Base-by-base conservation (phyloP, 176 grass and related monocot species). In the Dactylis glomerata region DNA sequence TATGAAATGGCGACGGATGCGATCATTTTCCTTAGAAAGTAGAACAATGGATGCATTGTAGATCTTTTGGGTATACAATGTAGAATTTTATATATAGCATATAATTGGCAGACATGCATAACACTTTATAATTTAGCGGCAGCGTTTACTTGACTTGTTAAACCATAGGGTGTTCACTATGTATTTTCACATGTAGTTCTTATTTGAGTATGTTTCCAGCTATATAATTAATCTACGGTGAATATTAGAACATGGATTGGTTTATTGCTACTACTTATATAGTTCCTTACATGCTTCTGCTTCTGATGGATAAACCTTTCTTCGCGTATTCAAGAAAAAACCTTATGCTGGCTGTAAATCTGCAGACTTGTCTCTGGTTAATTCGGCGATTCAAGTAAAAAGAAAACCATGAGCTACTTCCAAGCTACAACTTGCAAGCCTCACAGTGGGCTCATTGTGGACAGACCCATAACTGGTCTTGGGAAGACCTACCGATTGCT, bases 341-440 rank as follows among this genome's bases (percentile, higher is more conserved):
- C 52, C n/a, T 84, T 71, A 77, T 31, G 51, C 13, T 82, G 37
- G 24, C 71, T 86, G 44, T 65, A 41, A 70, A 68, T 77, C 22
- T 83, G 75, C 84, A 90, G 79, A 8, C 40, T 83, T 64, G 68
- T 59, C 4, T 75, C 47, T 69, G 62, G 59, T 68, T 52, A 40
- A 67, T 79, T 75, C 62, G 14, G 78, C n/a, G 37, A 34, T 89
- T 87, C 64, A 92, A 88, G 89, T 47, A 81, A 84, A 63, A 58
- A 86, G 75, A 56, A 67, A 80, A 92, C 17, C 36, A 90, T 92
- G 92, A 92, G 77, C 77, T 92, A 86, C 67, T 89, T 94, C 72
- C 92, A 94, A 71, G 88, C 89, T 49, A 86, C 88, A 46, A 87
- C 82, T 54, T 94, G 85, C 76, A 94, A 87, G 72, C 92, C 89